phyloP scores from a whole-genome alignment of 306 rosid species.

The Geum urbanum region DNA sequence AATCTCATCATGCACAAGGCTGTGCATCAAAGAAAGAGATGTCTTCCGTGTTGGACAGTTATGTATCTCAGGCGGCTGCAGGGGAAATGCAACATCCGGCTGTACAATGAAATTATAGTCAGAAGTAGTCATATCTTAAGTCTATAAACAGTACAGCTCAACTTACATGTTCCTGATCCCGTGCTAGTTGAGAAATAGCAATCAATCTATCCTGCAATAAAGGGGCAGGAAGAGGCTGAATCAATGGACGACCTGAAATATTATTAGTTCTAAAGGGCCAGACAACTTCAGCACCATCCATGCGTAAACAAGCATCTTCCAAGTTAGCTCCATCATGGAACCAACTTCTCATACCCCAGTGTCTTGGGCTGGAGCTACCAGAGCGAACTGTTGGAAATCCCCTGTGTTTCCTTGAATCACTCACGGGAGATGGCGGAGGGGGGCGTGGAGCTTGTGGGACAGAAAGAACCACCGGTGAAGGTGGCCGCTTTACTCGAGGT shows the following conservation, averaged over 20 bases:
- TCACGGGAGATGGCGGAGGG: slow-evolving; percentile 86
- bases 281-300: slow-evolving; percentile 95
- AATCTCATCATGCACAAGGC: slow-evolving; percentile 74
- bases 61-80: slow-evolving; percentile 66
- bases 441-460: slow-evolving; percentile 85
- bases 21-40: slow-evolving; percentile 63
- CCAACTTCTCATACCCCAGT: slow-evolving; percentile 98
- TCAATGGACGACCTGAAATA: slow-evolving; percentile 60
- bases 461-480: slow-evolving; percentile 88
- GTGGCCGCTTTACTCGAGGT: slow-evolving; percentile 85
- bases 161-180: slow-evolving; percentile 91
- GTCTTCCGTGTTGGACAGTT: slow-evolving; percentile 53
- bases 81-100: slow-evolving; percentile 86
- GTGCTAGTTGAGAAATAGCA: slow-evolving; percentile 84
- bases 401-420: slow-evolving; percentile 81
- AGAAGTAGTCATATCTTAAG: not conserved
- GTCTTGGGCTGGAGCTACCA: slow-evolving; percentile 98
- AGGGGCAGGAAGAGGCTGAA: slow-evolving; percentile 88
- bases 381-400: slow-evolving; percentile 94
- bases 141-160: slow-evolving; percentile 10
- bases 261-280: slow-evolving; percentile 84
- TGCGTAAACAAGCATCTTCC: slow-evolving; percentile 75
- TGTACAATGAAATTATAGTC: slow-evolving; percentile 37
- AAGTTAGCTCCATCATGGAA: slow-evolving; percentile 79
- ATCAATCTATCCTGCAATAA: slow-evolving; percentile 76